These are phyloP conservation scores for Sphaerosporella brunnea DNA, from an alignment of 495 filamentous ascomycete species.

Conservation along the genomic window DNA sequence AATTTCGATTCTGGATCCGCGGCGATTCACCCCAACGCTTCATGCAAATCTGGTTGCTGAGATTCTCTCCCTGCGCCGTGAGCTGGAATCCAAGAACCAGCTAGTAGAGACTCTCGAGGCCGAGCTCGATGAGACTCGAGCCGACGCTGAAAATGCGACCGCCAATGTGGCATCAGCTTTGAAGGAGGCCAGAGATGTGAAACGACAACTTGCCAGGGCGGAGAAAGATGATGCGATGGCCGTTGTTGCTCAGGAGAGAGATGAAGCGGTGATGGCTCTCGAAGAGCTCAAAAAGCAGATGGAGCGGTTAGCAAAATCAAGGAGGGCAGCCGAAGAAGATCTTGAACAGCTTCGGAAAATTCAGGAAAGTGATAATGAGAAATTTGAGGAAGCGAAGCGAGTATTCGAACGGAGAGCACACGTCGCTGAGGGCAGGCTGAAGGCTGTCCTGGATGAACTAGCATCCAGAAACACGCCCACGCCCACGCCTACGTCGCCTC, in stretches of 20 bases:
- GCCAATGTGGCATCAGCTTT: constrained; percentile 40
- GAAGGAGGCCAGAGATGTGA: constrained; percentile 62
- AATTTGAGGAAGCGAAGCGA: constrained; percentile 65
- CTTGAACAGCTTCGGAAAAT: constrained; percentile 52
- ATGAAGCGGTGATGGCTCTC: constrained; percentile 59
- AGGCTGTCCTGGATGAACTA: constrained; percentile 67
- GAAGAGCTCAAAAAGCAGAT: constrained; percentile 61
- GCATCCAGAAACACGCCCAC: constrained; percentile 41
- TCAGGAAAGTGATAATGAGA: constrained; percentile 66
- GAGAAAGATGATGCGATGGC: constrained; percentile 76
- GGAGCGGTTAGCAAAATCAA: constrained; percentile 58
- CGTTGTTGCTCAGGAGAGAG: constrained; percentile 67
- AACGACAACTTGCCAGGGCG: constrained; percentile 65
- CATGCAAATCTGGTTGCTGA: constrained; percentile 91
- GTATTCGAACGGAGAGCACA: constrained; percentile 68
- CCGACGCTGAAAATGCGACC: constrained; percentile 54
- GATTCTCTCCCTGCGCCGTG: constrained; percentile 69
- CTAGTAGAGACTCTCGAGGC: constrained; percentile 70
- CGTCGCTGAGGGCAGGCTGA: constrained; percentile 70
- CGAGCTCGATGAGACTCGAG: constrained; percentile 47
- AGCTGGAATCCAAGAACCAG: constrained; percentile 71
- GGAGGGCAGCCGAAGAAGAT: constrained; percentile 70
- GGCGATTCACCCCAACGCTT: constrained; percentile 83
- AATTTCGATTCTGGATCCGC: constrained; percentile 66
- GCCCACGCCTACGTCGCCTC: constrained; percentile 3